Conservation (phyloP, 2,329 filamentous ascomycete genomes). For the Cylindrodendrum hubeiense region DNA sequence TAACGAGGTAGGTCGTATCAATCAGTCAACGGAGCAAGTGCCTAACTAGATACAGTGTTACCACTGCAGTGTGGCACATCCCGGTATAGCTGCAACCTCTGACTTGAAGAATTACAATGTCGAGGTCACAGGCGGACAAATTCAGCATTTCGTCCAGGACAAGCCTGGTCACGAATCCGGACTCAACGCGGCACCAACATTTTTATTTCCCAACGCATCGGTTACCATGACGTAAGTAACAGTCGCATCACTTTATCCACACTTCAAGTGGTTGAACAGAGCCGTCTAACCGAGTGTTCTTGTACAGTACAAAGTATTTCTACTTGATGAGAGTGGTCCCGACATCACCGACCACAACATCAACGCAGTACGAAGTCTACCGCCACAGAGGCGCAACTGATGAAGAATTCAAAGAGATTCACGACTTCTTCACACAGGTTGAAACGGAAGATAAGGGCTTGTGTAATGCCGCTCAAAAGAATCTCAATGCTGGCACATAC, state of each 20-base stretch:
- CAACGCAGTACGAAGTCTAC: slow-evolving; percentile 60
- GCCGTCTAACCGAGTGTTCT: no score
- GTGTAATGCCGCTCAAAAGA: slow-evolving; percentile 69
- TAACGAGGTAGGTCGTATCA: slow-evolving; percentile 57
- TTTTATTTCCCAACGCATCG: slow-evolving; percentile 33
- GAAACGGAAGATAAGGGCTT: slow-evolving; percentile 74
- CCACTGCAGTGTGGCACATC: slow-evolving; percentile 32
- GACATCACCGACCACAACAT: slow-evolving; percentile 27
- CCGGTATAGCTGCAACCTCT: slow-evolving; percentile 26
- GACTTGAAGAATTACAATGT: slow-evolving; percentile 22
- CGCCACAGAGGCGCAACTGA: slow-evolving; percentile 69
- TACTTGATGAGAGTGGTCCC: slow-evolving; percentile 36
- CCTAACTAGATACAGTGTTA: slow-evolving; percentile 20
- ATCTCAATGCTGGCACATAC: slow-evolving; percentile 71
- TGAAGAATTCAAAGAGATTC: slow-evolving; percentile 67
- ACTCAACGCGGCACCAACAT: slow-evolving; percentile 23
- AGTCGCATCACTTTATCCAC: no score
- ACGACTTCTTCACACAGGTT: slow-evolving; percentile 70
- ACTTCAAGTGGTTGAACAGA: no score
- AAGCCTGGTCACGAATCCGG: slow-evolving; percentile 16
- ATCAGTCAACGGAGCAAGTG: neutral
- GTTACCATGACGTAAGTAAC: slow-evolving; percentile 31
- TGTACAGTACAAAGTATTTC: slow-evolving; percentile 29
- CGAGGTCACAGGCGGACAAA: slow-evolving; percentile 27
- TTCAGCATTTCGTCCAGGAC: slow-evolving; percentile 30